Evolutionary conservation across 495 filamentous ascomycete genomes (phyloP).

Genomic region (Aspergillus leporis): DNA sequence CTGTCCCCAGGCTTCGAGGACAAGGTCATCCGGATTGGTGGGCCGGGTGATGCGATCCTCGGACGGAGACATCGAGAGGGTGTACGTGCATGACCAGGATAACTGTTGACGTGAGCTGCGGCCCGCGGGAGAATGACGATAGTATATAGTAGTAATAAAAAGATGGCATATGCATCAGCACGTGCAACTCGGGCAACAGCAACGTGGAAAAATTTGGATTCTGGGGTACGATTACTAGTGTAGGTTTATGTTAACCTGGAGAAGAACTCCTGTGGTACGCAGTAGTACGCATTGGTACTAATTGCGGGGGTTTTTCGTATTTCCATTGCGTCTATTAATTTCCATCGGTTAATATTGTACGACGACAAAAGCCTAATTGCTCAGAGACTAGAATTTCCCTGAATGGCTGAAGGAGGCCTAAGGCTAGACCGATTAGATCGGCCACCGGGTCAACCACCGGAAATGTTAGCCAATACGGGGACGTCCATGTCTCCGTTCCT

Average conservation of each 20-base stretch:
- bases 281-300: background rate
- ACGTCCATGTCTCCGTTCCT: background rate
- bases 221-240: background rate
- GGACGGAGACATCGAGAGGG: slow-evolving; percentile 16
- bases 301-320: slow-evolving; percentile 1
- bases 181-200: background rate
- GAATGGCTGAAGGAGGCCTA: too few species aligned
- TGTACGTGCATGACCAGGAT: background rate
- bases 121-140: background rate
- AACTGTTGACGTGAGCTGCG: background rate
- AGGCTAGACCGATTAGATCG: background rate
- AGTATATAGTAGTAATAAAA: background rate
- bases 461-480: background rate
- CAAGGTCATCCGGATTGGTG: slow-evolving; percentile 35
- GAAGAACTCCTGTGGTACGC: background rate
- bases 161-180: background rate
- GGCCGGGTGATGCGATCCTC: slow-evolving; percentile 28
- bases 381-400: background rate
- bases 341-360: background rate
- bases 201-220: background rate
- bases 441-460: background rate
- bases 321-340: background rate
- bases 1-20: slow-evolving; percentile 52
- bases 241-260: background rate
- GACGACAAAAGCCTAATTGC: background rate